These are phyloP conservation scores for Quercus phellos DNA, from an alignment of 331 rosid species.

Conservation along the genomic window DNA sequence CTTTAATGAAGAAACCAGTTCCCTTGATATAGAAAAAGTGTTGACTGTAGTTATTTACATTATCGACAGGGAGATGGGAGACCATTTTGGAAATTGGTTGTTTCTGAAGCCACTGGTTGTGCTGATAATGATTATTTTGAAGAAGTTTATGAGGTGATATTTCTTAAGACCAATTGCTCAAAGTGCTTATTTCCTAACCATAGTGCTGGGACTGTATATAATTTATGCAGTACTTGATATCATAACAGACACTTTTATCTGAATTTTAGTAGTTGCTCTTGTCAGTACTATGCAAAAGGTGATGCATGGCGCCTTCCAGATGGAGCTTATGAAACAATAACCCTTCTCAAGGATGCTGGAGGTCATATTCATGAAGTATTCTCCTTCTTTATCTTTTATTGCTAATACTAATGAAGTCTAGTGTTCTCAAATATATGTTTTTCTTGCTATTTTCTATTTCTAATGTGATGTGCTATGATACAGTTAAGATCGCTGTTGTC, in stretches of 20 bases:
- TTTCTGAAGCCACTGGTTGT: constrained; percentile 89
- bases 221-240: background rate
- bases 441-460: constrained; percentile 12
- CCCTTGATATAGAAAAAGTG: background rate
- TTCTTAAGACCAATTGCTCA: constrained; percentile 5
- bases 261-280: constrained; percentile 23
- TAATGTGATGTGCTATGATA: constrained; percentile 21
- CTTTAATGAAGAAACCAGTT: constrained; percentile 1
- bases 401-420: background rate
- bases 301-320: constrained; percentile 81
- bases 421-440: constrained; percentile 8
- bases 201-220: background rate
- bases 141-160: constrained; percentile 79
- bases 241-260: constrained; percentile 7
- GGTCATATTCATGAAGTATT: constrained; percentile 39
- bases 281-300: constrained; percentile 80
- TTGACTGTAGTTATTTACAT: constrained; percentile 13
- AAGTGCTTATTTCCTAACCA: background rate
- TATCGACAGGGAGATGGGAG: constrained; percentile 86
- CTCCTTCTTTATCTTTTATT: constrained; percentile 9
- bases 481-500: constrained; percentile 94
- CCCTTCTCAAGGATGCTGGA: constrained; percentile 81
- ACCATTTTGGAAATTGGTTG: constrained; percentile 92
- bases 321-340: constrained; percentile 75
- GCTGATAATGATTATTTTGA: constrained; percentile 65